Base-by-base conservation (phyloP, 371 early-diverging fungal species). In the Rhizopus delemar region DNA sequence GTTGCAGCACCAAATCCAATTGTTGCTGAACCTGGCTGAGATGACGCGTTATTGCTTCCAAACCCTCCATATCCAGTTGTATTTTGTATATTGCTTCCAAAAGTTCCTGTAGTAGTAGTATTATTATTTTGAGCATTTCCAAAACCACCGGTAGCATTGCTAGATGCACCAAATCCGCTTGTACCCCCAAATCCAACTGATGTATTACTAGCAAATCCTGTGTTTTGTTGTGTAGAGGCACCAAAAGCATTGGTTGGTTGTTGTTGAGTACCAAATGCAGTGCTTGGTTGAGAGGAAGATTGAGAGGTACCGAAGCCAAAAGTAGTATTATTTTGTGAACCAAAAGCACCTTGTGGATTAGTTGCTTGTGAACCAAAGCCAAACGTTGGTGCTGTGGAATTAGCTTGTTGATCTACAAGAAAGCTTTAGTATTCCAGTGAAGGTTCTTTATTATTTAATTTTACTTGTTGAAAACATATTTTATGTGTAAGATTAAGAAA, bases 1-100 rank as follows among this genome's bases (percentile, higher is more conserved):
- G 39, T 5, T n/a, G 55, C 34, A 55, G 56, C 22, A 28, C 59
- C 59, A 51, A 58, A 58, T n/a, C 15, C 15, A 43, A 41, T 13
- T 2, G 22, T 5, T 13, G n/a, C 43, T 49, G 41, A 41, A 12
- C 34, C 34, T 31, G 51, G 51, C 9, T 38, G 50, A 34, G 51
- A 34, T 39, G 29, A 49, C 38, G 57, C 15, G 22, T 2, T 22
- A 43, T 36, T 46, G 38, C 34, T 36, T 35, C 54, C 56, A 35
- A 55, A 55, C 8, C 36, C 36, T 36, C 36, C 36, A 36, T 33
- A 16, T 5, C 16, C 33, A 32, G 29, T 43, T 16, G 33, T 55
- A 28, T 43, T 43, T n/a, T 29, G 43, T 41, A 41, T 13, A 41
- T 8, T 36, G 36, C 11, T 36, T 36, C 36, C 11, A 11, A 36